Conservation (phyloP, 106 monocot species). For the Dioscorea dumetorum region DNA sequence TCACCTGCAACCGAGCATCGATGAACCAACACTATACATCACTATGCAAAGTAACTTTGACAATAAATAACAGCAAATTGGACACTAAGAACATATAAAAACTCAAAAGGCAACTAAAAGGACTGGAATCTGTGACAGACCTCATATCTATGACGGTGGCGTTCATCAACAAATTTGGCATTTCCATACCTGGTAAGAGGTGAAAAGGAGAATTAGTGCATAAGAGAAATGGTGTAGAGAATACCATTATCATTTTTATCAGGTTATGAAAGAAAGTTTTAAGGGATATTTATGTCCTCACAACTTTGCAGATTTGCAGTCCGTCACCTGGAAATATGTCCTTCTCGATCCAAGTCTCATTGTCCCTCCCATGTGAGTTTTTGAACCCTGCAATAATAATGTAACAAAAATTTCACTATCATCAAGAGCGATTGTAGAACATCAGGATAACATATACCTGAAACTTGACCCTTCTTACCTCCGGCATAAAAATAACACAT, state of each 20-base stretch:
- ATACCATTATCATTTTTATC: not conserved
- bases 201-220: not conserved
- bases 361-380: conserved; percentile 99
- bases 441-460: not conserved
- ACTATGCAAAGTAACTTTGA: not conserved
- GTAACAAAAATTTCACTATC: no score
- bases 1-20: conserved; percentile 44
- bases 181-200: conserved; percentile 54
- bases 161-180: conserved; percentile 62
- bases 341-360: conserved; percentile 96
- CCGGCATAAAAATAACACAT: conserved; percentile 94
- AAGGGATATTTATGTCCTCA: conserved; percentile 20
- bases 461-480: conserved; percentile 31
- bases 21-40: no score
- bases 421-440: no score
- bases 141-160: conserved; percentile 97
- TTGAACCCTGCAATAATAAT: conserved; percentile 58
- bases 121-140: conserved; percentile 12
- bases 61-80: not conserved
- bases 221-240: not conserved
- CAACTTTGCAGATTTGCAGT: conserved; percentile 84
- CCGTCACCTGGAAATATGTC: conserved; percentile 42
- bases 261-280: no score
- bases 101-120: no score
- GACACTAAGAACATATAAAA: no score